These are phyloP conservation scores for Epichloe bromicola DNA, from an alignment of 2,329 filamentous ascomycete species.

Conservation along the genomic window DNA sequence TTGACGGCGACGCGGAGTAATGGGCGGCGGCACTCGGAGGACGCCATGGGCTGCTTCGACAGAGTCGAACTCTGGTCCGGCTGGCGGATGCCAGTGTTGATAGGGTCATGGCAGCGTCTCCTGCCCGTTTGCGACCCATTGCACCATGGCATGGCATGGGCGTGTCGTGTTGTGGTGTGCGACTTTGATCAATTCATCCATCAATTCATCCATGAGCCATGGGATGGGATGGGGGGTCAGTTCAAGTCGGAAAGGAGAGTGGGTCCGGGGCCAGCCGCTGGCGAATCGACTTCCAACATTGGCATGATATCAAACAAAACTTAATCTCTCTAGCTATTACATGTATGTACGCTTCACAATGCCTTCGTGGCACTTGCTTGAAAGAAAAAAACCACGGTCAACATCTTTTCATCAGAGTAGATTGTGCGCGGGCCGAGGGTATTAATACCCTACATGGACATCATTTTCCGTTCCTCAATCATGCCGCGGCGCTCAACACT, in stretches of 20 bases:
- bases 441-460: neutral
- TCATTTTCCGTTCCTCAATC: neutral
- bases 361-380: neutral
- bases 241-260: neutral
- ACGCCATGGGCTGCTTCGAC: neutral
- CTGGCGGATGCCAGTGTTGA: conserved; percentile 12
- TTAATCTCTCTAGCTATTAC: too few species aligned
- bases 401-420: neutral
- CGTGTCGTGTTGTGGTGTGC: neutral
- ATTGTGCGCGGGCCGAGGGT: neutral
- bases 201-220: neutral
- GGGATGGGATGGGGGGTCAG: neutral
- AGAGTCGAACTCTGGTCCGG: neutral
- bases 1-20: neutral
- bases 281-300: too few species aligned
- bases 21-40: neutral
- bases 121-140: conserved; percentile 8
- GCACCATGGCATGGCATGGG: neutral
- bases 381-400: neutral
- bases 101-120: conserved; percentile 15
- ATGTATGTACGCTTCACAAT: too few species aligned
- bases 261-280: neutral
- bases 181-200: neutral
- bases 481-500: neutral
- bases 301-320: too few species aligned